phyloP scores from a whole-genome alignment of 2,329 filamentous ascomycete species.

The Torrubiella hemipterigena region DNA sequence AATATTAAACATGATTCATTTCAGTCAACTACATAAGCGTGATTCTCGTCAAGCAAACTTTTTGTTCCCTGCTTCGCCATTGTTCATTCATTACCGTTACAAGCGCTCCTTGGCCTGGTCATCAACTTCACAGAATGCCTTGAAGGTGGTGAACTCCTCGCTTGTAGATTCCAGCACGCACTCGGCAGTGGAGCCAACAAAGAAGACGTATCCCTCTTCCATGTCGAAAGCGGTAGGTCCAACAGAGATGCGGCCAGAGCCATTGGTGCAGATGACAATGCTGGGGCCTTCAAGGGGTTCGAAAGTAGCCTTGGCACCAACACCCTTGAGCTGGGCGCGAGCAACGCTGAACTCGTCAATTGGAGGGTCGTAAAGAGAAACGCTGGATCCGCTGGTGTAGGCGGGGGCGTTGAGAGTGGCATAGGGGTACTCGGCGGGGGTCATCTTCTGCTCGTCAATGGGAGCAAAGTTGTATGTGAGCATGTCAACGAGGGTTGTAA shows the following conservation, averaged over 20 bases:
- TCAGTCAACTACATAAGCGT: not conserved
- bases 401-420: conserved; percentile 68
- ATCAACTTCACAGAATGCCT: conserved; percentile 82
- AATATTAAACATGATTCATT: not conserved
- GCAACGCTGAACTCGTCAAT: conserved; percentile 95
- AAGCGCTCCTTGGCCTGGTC: conserved; percentile 21
- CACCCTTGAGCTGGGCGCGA: conserved; percentile 59
- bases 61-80: too few species aligned
- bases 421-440: conserved; percentile 74
- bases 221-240: conserved; percentile 69
- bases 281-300: conserved; percentile 80
- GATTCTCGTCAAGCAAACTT: not conserved
- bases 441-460: conserved; percentile 90
- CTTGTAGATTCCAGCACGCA: conserved; percentile 58
- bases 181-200: conserved; percentile 81
- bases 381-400: conserved; percentile 65
- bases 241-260: conserved; percentile 72
- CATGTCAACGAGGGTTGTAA: conserved; percentile 77
- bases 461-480: conserved; percentile 93
- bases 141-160: conserved; percentile 73
- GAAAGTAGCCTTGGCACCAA: conserved; percentile 74
- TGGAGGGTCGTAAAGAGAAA: conserved; percentile 79
- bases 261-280: conserved; percentile 81
- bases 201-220: conserved; percentile 63
- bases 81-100: conserved; percentile 5